These are phyloP conservation scores for Hyaloscypha bicolor DNA, from an alignment of 495 filamentous ascomycete genomes.

Conservation along the genomic window DNA sequence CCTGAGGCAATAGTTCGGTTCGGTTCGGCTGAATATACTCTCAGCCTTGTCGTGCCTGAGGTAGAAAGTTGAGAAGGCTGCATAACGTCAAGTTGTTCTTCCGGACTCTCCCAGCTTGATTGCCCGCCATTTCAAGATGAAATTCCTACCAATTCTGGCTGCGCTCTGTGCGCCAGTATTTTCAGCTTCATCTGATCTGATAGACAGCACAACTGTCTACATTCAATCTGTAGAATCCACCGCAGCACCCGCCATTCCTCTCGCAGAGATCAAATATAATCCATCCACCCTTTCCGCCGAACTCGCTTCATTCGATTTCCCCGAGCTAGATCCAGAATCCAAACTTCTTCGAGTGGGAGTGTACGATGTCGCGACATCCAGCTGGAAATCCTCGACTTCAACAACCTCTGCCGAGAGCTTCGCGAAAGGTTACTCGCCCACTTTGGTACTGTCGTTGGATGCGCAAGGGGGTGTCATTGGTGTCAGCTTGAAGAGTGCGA, in stretches of 20 bases:
- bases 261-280: constrained; percentile 52
- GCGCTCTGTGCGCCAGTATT: constrained; percentile 21
- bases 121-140: constrained; percentile 17
- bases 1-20: too few species aligned
- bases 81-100: not conserved
- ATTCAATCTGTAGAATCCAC: constrained; percentile 38
- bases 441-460: constrained; percentile 48
- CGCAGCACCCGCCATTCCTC: constrained; percentile 36
- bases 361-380: constrained; percentile 41
- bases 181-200: constrained; percentile 20
- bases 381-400: constrained; percentile 52
- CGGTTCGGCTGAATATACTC: not conserved
- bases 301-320: constrained; percentile 48
- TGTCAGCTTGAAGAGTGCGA: constrained; percentile 43
- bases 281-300: constrained; percentile 35
- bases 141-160: constrained; percentile 13
- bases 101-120: not conserved
- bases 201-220: constrained; percentile 28
- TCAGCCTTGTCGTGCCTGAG: constrained; percentile 19
- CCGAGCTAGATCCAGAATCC: constrained; percentile 43
- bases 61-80: constrained; percentile 10
- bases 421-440: constrained; percentile 53
- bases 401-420: constrained; percentile 52
- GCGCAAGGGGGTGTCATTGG: constrained; percentile 42
- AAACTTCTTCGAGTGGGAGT: constrained; percentile 51